These are phyloP conservation scores for Fusarium sp. DNA, from an alignment of 2,329 filamentous ascomycete genomes.

Conservation along the genomic window DNA sequence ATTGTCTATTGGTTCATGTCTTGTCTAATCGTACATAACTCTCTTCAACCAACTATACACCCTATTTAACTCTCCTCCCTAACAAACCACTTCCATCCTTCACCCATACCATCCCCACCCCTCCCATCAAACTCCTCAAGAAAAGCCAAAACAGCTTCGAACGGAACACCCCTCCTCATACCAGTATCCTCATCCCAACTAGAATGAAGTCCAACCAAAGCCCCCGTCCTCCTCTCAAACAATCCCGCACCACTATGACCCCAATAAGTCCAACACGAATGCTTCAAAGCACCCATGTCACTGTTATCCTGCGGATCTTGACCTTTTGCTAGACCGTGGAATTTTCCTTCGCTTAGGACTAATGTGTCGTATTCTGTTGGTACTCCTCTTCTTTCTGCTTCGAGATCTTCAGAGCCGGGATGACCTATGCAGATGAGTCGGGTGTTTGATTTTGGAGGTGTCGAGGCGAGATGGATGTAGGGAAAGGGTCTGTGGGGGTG, in stretches of 20 bases:
- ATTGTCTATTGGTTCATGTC: background rate
- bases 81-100: conserved; percentile 29
- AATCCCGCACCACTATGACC: conserved; percentile 62
- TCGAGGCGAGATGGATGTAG: conserved; percentile 20
- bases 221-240: conserved; percentile 49
- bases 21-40: background rate
- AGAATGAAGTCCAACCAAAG: conserved; percentile 60
- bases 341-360: conserved; percentile 55
- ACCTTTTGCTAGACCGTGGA: conserved; percentile 49
- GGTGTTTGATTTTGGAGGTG: conserved; percentile 29
- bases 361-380: conserved; percentile 57
- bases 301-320: conserved; percentile 59
- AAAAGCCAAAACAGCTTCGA: conserved; percentile 55
- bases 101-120: conserved; percentile 1
- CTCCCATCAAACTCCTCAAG: conserved; percentile 37
- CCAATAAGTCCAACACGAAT: conserved; percentile 66
- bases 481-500: conserved; percentile 34
- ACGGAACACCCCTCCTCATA: conserved; percentile 58
- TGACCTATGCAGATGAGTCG: conserved; percentile 49
- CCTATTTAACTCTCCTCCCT: background rate
- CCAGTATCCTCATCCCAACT: conserved; percentile 61
- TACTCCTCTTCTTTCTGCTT: conserved; percentile 47
- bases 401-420: conserved; percentile 54
- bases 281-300: conserved; percentile 60
- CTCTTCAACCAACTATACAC: background rate